Evolutionary conservation across 2,329 filamentous ascomycete genomes (phyloP), one percentile per base, ranked within the genome.

Genomic region (Aspergillus brunneoviolaceus): DNA sequence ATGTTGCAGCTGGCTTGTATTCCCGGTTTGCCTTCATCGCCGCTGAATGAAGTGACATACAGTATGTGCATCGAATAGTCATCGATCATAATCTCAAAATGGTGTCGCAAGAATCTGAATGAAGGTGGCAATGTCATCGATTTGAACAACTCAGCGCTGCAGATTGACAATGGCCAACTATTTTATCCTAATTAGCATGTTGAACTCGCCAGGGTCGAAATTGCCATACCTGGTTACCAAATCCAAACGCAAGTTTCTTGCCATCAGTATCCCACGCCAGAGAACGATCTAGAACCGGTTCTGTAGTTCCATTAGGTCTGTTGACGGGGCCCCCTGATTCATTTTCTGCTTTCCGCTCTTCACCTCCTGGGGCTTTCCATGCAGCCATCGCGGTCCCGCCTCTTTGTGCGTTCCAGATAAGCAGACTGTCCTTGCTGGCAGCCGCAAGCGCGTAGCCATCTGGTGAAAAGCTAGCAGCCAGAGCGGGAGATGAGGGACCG

Each of bases 191-290:
- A 31, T 63, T 27, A 67, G 63, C 47, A 55, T 35, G 6, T 25
- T 47, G 50, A 21, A 12, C 10, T 14, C 49, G 33, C 42, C 60
- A 57, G 61, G 45, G 54, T 48, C 45, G 25, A 21, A 27, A 47
- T 59, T 19, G 53, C 67, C 73, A 47, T 73, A 84, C 81, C 77
- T 82, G 78, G 63, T 76, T 78, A 31, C 77, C 78, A 59, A 81
- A 76, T 27, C 79, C 80, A 66, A 82, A 81, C 2, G 79, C 80
- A 59, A 85, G 73, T 65, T 78, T 82, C 66, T 81, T 81, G n/a
- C 82, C 81, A 68, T 84, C 80, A 12, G 74, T 75, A 68, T 83
- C 82, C 83, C 83, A 85, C 31, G 76, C 77, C 55, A 85, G 70
- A 29, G 76, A 74, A 51, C 79, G 73, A 62, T 79, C 74, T 10